Evolutionary conservation across 768 basidiomycete species (phyloP).

Genomic region (Panaeolus papilionaceus): DNA sequence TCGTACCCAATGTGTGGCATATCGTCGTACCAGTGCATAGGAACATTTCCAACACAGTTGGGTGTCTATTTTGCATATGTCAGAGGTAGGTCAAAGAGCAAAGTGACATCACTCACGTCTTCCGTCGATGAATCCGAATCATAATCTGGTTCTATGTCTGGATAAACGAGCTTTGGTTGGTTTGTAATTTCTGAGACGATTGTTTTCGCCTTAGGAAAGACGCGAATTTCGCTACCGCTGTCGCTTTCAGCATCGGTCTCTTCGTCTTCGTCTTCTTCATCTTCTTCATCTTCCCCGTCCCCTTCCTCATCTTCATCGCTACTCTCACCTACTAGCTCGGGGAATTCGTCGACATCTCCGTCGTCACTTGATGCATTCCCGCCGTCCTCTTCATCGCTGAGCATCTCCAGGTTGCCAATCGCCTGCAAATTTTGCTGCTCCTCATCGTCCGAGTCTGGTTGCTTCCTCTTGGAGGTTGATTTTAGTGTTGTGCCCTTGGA

Average conservation of each 20-base stretch:
- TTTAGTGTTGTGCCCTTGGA: slow-evolving; percentile 38
- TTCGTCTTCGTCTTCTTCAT: slow-evolving; percentile 49
- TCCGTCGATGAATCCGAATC: slow-evolving; percentile 93
- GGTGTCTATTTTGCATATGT: slow-evolving; percentile 63
- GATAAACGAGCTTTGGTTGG: slow-evolving; percentile 82
- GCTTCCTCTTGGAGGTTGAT: slow-evolving; percentile 58
- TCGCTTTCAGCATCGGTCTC: slow-evolving; percentile 43
- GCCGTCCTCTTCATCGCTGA: slow-evolving; percentile 72
- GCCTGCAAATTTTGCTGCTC: slow-evolving; percentile 39
- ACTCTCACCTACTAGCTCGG: slow-evolving; percentile 65
- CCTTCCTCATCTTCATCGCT: slow-evolving; percentile 50
- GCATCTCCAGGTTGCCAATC: slow-evolving; percentile 67
- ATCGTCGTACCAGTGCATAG: slow-evolving; percentile 99
- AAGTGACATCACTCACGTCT: slow-evolving; percentile 62
- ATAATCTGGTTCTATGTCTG: slow-evolving; percentile 89
- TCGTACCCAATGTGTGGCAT: slow-evolving; percentile 98
- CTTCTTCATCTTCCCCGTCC: slow-evolving; percentile 44
- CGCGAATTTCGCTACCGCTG: slow-evolving; percentile 54
- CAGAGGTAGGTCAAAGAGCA: slow-evolving; percentile 18
- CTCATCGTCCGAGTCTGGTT: slow-evolving; percentile 46
- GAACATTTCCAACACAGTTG: slow-evolving; percentile 95
- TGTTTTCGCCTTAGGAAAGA: slow-evolving; percentile 70
- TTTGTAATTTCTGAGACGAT: slow-evolving; percentile 84
- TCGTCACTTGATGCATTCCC: slow-evolving; percentile 57
- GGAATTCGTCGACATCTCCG: slow-evolving; percentile 74